Base-by-base conservation (phyloP, 306 rosid genomes). In the Prunus dulcis region DNA sequence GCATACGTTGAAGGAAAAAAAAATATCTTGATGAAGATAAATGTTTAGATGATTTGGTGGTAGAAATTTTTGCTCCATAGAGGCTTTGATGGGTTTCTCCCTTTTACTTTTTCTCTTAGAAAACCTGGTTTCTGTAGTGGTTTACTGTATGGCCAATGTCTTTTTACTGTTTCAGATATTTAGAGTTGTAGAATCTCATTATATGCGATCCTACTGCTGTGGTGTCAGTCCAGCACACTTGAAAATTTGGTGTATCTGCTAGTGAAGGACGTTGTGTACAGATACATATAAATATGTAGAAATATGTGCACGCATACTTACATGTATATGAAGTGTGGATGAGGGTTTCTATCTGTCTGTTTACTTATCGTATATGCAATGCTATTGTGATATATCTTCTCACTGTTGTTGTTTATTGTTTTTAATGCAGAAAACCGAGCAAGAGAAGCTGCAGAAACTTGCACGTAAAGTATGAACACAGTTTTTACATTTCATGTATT, bases 371-470 rank as follows among this genome's bases (percentile, higher is more conserved):
- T 56, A 25, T 25, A 5, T 58, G 4, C 6, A 15, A 23, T 58
- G 18, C 7, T 17, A 18, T 25, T 20, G 5, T 73, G 77, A 19
- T 73, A 25, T 19, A 56, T 38, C 53, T 52, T 22, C 65, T 50
- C 49, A 30, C 56, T 51, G 12, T 64, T 57, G 17, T 20, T 64
- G 20, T 64, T 32, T 28, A 0, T n/a, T 15, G 0, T 51, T 80
- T 89, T 56, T 75, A 14, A 53, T 87, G 86, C 88, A 91, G 97
- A 89, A 86, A 91, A 64, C 34, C 17, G 98, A 93, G 88, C 91
- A 80, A 73, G 93, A 93, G 89, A 93, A 90, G 74, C 83, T 93
- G 86, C 97, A 89, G 88, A 88, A 92, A 82, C 93, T 93, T 84
- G 98, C 97, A 23, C 93, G 89, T 74, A 81, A 91, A 91, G 98